Evolutionary conservation across 805 yeast genomes (phyloP), one percentile per base, ranked within the genome.

Genomic region (Limtongia smithiae): DNA sequence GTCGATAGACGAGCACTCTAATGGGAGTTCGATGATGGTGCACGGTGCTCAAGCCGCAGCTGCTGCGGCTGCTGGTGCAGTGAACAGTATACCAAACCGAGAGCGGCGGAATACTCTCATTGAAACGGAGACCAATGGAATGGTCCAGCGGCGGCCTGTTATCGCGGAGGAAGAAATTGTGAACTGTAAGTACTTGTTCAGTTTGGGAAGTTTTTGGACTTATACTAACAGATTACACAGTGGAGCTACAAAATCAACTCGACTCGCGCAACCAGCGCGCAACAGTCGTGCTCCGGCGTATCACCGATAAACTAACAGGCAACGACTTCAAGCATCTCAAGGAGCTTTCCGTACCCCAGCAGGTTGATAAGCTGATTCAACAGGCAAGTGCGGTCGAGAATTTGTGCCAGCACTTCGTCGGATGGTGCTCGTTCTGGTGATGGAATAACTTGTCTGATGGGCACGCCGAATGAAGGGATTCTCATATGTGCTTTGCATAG

Each of bases 341-440:
- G 39, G 89, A 83, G 34, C 71, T 94, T 54, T 83, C 81, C 59
- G 89, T 90, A 33, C 83, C 94, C 1, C 80, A 84, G 2, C 99
- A 93, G 67, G 97, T 93, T 33, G 97, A 93, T 60, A 83, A 83
- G 64, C 72, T 93, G 64, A 93, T 93, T 44, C 95, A 86, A 61
- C 96, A 93, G 65, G 97, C 98, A 1, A 93, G 97, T 0, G 84
- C 95, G 41, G 94, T 91, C 27, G 97, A 93, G 65, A 93, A 93
- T 61, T 70, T 93, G 47, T 93, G 97, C 63, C 97, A 89, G 68
- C 98, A 91, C 68, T 93, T 86, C 65, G 85, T 93, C 54, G 99
- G 99, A 17, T 93, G 99, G 99, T 93, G 99, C 70, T 86, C 97
- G 1, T 93, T 91, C 78, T 93, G 98, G 24, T n/a, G n/a, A n/a